phyloP scores from a whole-genome alignment of 2,329 filamentous ascomycete species.

The Didymella lethalis region DNA sequence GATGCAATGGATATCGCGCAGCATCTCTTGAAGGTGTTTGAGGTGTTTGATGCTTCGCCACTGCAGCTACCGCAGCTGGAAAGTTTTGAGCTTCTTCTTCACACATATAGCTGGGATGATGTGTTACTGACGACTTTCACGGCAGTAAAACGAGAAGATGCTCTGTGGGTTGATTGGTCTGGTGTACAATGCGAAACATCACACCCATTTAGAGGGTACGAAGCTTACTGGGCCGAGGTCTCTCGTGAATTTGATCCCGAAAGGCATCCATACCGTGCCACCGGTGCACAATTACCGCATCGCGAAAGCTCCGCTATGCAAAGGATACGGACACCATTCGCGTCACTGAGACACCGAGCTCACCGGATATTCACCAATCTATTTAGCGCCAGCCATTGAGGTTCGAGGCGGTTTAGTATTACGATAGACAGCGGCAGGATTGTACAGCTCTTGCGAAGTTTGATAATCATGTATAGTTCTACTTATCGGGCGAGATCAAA shows the following conservation, averaged over 20 bases:
- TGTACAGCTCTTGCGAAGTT: not conserved
- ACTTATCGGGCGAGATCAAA: not conserved
- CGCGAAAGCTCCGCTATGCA: not conserved
- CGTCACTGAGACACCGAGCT: not conserved
- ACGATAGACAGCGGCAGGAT: not conserved
- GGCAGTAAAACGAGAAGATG: too few relatives aligned
- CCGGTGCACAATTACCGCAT: not conserved
- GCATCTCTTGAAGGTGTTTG: not conserved
- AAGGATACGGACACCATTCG: not conserved
- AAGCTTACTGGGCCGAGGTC: too few relatives aligned
- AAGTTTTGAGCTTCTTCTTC: not conserved
- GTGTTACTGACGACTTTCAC: not conserved
- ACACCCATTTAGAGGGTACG: too few relatives aligned
- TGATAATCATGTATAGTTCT: not conserved
- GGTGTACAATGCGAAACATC: too few relatives aligned
- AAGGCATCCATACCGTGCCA: not conserved
- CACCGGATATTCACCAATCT: not conserved
- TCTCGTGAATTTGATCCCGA: not conserved
- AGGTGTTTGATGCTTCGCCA: not conserved
- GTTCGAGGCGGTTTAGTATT: not conserved
- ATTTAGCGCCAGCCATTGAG: not conserved
- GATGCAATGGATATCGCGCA: not conserved
- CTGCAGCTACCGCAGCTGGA: not conserved
- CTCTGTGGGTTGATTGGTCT: too few relatives aligned
- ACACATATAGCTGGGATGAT: not conserved